Evolutionary conservation across 164 flowering plant genomes (phyloP).

Genomic region (Stephania japonica): DNA sequence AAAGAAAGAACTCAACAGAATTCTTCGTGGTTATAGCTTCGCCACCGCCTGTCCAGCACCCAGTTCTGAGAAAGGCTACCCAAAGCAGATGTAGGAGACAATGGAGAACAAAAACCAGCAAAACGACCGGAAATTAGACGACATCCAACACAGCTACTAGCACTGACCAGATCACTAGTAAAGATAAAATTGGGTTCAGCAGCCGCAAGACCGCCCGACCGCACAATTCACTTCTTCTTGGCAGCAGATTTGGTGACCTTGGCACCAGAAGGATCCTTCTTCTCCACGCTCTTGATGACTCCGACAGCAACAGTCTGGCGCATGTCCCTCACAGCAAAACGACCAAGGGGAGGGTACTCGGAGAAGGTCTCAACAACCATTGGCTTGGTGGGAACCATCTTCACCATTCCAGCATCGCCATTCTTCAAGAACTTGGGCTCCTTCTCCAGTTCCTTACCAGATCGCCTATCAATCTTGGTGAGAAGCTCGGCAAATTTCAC

Average conservation of each 20-base stretch:
- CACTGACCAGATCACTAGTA: background rate
- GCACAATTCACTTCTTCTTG: slow-evolving; percentile 9
- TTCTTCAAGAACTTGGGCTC: slow-evolving; percentile 12
- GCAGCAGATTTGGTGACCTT: slow-evolving; percentile 10
- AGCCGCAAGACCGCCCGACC: background rate
- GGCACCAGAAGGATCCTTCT: slow-evolving; percentile 7
- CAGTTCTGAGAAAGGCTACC: slow-evolving; percentile 5
- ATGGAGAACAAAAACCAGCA: background rate
- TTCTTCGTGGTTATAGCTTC: background rate
- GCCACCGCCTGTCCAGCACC: slow-evolving; percentile 12
- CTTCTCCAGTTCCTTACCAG: slow-evolving; percentile 10
- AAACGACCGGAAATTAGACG: background rate
- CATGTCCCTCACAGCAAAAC: slow-evolving; percentile 10
- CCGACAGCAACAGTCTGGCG: slow-evolving; percentile 10
- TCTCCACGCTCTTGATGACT: slow-evolving; percentile 8
- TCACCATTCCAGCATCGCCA: slow-evolving; percentile 6
- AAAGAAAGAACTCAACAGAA: background rate
- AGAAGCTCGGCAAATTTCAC: slow-evolving; percentile 8
- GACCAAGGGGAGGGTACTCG: slow-evolving; percentile 5
- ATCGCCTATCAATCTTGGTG: slow-evolving; percentile 10
- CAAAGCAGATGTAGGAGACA: background rate
- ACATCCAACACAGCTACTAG: background rate
- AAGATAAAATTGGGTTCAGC: background rate
- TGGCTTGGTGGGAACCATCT: slow-evolving; percentile 9
- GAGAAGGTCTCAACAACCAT: slow-evolving; percentile 8